Evolutionary conservation across 2,329 filamentous ascomycete species (phyloP).

Genomic region (Aspergillus sergii): DNA sequence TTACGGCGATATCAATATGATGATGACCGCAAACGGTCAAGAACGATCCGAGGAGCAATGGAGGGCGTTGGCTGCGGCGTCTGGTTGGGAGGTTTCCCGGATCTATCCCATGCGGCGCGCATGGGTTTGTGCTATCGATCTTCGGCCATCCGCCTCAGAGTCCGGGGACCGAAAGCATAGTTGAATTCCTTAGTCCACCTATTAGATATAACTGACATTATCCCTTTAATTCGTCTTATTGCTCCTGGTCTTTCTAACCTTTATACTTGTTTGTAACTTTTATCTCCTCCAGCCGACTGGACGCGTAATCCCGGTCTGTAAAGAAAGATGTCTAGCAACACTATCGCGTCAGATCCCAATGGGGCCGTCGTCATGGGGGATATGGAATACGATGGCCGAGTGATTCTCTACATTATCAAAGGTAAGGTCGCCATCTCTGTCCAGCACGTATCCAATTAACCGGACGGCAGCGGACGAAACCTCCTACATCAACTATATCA

Average conservation of each 20-base stretch:
- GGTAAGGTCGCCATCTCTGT: background rate
- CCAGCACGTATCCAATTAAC: background rate
- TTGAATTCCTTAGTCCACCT: too few relatives aligned
- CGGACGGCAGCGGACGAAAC: conserved; percentile 1
- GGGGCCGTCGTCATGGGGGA: conserved; percentile 3
- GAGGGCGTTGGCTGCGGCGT: background rate
- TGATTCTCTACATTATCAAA: conserved; percentile 12
- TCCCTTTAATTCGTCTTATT: too few relatives aligned
- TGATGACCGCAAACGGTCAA: conserved; percentile 38
- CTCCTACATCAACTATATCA: conserved; percentile 14
- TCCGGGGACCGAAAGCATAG: too few relatives aligned
- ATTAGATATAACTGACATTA: too few relatives aligned
- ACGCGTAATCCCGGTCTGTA: too few relatives aligned
- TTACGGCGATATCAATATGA: conserved; percentile 49
- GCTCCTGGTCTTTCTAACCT: too few relatives aligned
- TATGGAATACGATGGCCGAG: conserved; percentile 7
- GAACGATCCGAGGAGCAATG: conserved; percentile 30
- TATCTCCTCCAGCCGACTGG: too few relatives aligned
- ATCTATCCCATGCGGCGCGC: background rate
- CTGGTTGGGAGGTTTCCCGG: background rate
- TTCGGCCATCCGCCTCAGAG: background rate
- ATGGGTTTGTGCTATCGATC: background rate
- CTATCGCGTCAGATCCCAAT: background rate
- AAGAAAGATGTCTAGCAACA: background rate
- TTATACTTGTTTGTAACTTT: too few relatives aligned